Conservation (phyloP, 2,329 filamentous ascomycete species). For the Nectriaceae sp. region DNA sequence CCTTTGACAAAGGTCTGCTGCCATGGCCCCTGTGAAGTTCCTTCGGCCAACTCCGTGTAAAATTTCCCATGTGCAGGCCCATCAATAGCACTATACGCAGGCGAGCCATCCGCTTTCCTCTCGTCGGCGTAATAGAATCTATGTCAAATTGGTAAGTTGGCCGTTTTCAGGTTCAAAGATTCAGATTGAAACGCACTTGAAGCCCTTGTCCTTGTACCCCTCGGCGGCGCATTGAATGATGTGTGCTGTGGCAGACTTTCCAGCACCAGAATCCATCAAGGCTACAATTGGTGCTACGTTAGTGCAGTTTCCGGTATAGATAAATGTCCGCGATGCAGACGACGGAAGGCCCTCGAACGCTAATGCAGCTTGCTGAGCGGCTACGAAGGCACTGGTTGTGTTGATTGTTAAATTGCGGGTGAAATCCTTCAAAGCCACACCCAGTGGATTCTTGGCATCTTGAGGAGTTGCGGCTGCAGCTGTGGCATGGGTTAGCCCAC, state of each 20-base stretch:
- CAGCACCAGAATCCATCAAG: constrained; percentile 38
- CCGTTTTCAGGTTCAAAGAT: accelerated
- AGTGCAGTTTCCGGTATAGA: constrained; percentile 46
- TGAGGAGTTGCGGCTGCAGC: constrained; percentile 15
- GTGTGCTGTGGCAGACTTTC: constrained; percentile 37
- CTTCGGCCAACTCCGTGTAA: constrained; percentile 43
- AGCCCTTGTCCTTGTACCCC: constrained; percentile 35
- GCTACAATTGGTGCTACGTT: constrained; percentile 32
- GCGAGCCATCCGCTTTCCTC: constrained; percentile 40
- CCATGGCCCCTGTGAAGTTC: constrained; percentile 46
- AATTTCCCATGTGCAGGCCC: constrained; percentile 44
- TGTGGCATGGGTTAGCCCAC: neutral
- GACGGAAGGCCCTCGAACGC: constrained; percentile 34
- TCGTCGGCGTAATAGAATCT: constrained; percentile 57
- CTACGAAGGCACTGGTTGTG: constrained; percentile 31
- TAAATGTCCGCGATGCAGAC: constrained; percentile 40
- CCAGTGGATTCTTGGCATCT: constrained; percentile 9
- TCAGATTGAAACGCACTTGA: constrained; percentile 27
- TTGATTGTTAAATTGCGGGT: constrained; percentile 13
- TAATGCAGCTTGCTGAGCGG: constrained; percentile 36
- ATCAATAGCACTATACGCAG: constrained; percentile 30
- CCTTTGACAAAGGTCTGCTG: constrained; percentile 45
- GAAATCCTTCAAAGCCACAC: constrained; percentile 6
- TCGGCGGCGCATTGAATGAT: constrained; percentile 35
- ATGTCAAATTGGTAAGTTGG: neutral